Evolutionary conservation across 306 rosid species (phyloP), one percentile per base, ranked within the genome.

Genomic region (Prunus davidiana): DNA sequence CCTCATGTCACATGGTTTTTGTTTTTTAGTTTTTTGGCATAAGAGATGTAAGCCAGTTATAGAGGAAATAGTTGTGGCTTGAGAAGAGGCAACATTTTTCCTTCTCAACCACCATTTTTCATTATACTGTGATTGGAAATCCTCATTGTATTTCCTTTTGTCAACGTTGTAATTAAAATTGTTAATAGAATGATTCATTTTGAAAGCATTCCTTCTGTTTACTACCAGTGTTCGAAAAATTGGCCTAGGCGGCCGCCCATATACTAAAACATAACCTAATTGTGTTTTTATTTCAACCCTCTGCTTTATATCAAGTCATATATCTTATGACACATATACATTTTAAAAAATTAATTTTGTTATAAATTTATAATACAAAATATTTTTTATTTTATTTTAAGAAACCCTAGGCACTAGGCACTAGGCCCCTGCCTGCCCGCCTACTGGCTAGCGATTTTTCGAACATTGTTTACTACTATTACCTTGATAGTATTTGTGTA

Each of bases 1-100:
- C 67, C 10, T 72, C 22, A 15, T 4, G 56, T 25, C 66, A 15
- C 64, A 55, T 84, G 77, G 11, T 43, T 20, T 7, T 13, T 67
- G 11, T 69, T 64, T 18, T 22, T 12, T 6, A 25, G 20, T 70
- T 12, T 67, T 47, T 19, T 15, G 30, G 64, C 14, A 25, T 32
- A 49, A 13, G 69, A 76, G 71, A 43, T 69, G 75, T 52, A 73
- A 55, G 73, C 30, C 73, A 46, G 61, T 46, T 75, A 62, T 66
- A 66, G 60, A 55, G 72, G 64, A 72, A 34, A 46, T 10, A 64
- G 81, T 67, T 71, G 41, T 70, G 77, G 77, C 75, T 79, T 74
- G 85, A 69, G 91, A 88, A 88, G 85, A 79, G 87, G 63, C 72
- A 27, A 60, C 88, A 79, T 50, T 85, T 88, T 86, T 89, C 89